Evolutionary conservation across 208 protist genomes (phyloP).

Genomic region (Acanthamoeba sp.): DNA sequence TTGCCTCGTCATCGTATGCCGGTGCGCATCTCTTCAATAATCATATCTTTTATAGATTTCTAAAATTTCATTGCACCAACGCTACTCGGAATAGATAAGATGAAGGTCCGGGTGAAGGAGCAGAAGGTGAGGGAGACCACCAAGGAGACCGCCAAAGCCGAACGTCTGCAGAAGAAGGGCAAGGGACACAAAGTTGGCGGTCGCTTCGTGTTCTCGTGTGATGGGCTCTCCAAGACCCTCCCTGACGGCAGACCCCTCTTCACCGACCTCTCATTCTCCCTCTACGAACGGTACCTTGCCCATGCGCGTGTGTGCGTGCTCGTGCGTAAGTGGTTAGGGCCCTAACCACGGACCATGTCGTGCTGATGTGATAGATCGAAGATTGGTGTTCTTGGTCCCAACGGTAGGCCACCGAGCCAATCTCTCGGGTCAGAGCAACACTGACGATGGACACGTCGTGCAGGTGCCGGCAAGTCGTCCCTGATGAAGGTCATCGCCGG

Average conservation of each 20-base stretch:
- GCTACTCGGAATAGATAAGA: neutral
- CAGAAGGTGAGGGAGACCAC: neutral
- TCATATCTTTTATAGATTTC: too few species aligned
- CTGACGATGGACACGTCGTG: neutral
- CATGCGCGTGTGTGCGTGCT: neutral
- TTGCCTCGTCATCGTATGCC: neutral
- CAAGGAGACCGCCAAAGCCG: neutral
- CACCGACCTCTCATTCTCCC: slow-evolving; percentile 16
- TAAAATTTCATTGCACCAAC: too few species aligned
- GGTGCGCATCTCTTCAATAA: neutral
- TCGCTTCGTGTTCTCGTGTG: neutral
- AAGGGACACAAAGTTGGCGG: neutral
- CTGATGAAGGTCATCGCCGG: slow-evolving; percentile 80
- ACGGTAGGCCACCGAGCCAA: slow-evolving; percentile 66
- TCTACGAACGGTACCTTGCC: neutral
- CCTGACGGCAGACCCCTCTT: slow-evolving; percentile 14
- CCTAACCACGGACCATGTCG: too few species aligned
- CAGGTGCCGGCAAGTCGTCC: slow-evolving; percentile 81
- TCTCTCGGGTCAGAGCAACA: too few species aligned
- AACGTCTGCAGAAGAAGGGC: slow-evolving; percentile 1
- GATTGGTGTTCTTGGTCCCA: slow-evolving; percentile 79
- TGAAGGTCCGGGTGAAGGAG: neutral
- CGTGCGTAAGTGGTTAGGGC: too few species aligned
- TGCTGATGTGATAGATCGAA: slow-evolving; percentile 78
- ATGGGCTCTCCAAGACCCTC: slow-evolving; percentile 4